Evolutionary conservation across 345 rosid species (phyloP), one percentile per base, ranked within the genome.

Genomic region (Brassica napus): DNA sequence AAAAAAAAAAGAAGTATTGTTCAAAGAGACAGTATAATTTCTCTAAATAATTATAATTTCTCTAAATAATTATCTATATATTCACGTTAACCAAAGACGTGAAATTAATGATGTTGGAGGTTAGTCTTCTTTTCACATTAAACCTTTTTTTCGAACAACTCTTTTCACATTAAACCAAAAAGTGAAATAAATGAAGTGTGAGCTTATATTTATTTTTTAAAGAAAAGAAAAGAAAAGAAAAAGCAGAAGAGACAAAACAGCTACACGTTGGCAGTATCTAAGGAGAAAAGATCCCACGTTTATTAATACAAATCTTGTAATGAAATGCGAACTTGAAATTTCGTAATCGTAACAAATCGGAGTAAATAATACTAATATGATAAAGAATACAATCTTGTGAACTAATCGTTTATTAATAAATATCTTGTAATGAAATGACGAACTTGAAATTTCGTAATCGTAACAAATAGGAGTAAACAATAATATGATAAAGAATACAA

Each of bases 201-300:
- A 63, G 71, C 66, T 24, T 44, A 70, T 31, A 77, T 49, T n/a
- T 64, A 1, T 35, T 8, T 26, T 28, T 28, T 28, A 28, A 28
- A 28, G 4, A 3, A 35, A 35, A 35, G 42, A 35, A 35, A 35
- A 35, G 42, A 35, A 8, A 69, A 76, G 26, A 71, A 49, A 49
- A 73, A 60, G 64, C 28, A 73, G 69, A 79, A 47, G 65, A 73
- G 78, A 79, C 78, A 79, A 78, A 77, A 59, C 73, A 66, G 60
- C 72, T 57, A 78, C 52, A 23, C 60, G 15, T 71, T 72, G 77
- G 77, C 82, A 65, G 73, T 65, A 30, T 73, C 82, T 58, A 73
- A 49, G 24, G 35, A 44, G 32, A 23, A 32, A 26, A n/a, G 57
- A 52, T 52, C 57, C 57, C 57, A 52, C 57, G 61, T 78, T 78